phyloP scores from a whole-genome alignment of 306 rosid genomes.

The Castanopsis chinensis region DNA sequence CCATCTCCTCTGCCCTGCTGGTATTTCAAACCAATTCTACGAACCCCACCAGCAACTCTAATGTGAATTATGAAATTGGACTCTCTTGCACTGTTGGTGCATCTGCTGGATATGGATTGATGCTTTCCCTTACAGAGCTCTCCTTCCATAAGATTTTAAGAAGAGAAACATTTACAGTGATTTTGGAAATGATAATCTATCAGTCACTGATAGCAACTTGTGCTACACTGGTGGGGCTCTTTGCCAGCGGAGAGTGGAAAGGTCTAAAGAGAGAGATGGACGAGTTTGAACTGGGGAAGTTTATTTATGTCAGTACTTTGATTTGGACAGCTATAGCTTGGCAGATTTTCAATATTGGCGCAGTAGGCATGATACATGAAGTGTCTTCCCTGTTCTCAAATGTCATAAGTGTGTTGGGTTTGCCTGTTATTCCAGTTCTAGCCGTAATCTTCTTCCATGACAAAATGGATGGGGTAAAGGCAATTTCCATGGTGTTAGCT shows the following conservation, averaged over 20 bases:
- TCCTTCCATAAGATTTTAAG: conserved; percentile 33
- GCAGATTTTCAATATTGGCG: conserved; percentile 32
- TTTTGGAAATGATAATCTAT: conserved; percentile 40
- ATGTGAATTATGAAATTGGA: conserved; percentile 23
- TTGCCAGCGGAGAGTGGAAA: conserved; percentile 44
- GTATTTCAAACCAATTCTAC: conserved; percentile 25
- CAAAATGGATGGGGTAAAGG: conserved; percentile 41
- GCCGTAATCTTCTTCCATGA: conserved; percentile 44
- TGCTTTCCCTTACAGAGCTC: conserved; percentile 38
- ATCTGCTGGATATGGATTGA: conserved; percentile 42
- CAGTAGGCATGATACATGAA: conserved; percentile 41
- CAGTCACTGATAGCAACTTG: conserved; percentile 34
- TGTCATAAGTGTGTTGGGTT: conserved; percentile 37
- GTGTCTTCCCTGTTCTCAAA: conserved; percentile 57
- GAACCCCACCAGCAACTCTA: neutral
- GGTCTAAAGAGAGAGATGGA: conserved; percentile 32
- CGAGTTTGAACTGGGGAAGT: conserved; percentile 30
- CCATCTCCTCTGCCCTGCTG: conserved; percentile 39
- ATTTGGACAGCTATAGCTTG: conserved; percentile 36
- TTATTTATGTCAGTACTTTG: conserved; percentile 30
- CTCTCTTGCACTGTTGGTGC: conserved; percentile 46
- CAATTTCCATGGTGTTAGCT: conserved; percentile 37
- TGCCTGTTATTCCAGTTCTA: conserved; percentile 47
- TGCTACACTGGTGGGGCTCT: conserved; percentile 36
- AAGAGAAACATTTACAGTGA: conserved; percentile 21